Evolutionary conservation across 441 rosid species (phyloP), one percentile per base, ranked within the genome.

Genomic region (Melastoma candidum): DNA sequence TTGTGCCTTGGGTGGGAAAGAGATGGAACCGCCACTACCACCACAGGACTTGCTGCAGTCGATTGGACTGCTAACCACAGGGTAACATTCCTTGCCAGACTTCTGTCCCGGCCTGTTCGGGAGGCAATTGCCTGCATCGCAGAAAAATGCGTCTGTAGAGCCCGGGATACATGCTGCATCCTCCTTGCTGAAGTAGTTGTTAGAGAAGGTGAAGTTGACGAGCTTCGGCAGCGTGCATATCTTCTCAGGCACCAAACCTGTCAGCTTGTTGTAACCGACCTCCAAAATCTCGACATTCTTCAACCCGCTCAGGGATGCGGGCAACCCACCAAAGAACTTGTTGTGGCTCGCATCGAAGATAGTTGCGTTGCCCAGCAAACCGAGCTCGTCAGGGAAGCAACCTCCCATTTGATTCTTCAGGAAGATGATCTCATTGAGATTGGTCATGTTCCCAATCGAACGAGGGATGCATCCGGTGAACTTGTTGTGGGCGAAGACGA

Each of bases 31-130:
- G n/a, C 29, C 26, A 1, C 41, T 14, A 12, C 64, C 45, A 12
- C 72, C 72, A 53, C 95, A 83, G 39, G 79, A 82, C 60, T 77
- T 77, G 64, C 83, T 86, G 56, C 97, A 90, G 66, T 87, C 97
- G 3, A 87, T 83, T 0, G 85, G 85, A 12, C 64, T 64, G 25
- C 69, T 79, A 46, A 79, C 70, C 46, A 82, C 77, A 0, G 78
- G 77, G 9, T 67, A 48, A 54, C 95, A 90, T 45, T 56, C 57
- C 45, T 60, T 72, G 0, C 69, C 41, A 1, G 71, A 32, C 57
- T 75, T 74, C 63, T 87, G 97, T 2, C 50, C 52, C 14, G 85
- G 80, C 58, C 84, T 56, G 13, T 74, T 73, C 4, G 67, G 63
- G 63, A 87, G 66, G 56, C 97, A 90, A 26, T 90, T 90, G 46